These are phyloP conservation scores for Scedosporium boydii DNA, from an alignment of 2,329 filamentous ascomycete species.

Conservation along the genomic window DNA sequence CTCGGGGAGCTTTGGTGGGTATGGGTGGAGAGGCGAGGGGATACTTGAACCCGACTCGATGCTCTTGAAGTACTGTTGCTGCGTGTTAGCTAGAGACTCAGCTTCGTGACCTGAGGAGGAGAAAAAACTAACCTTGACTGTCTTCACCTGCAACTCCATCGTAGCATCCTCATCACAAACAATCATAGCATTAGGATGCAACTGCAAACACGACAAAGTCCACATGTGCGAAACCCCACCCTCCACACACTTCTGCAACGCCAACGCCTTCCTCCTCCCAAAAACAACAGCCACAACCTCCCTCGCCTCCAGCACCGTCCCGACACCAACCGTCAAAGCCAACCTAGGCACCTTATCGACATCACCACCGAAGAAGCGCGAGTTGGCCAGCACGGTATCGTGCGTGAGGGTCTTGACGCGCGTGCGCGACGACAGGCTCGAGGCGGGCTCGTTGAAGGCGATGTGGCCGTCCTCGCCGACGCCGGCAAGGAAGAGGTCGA, in stretches of 20 bases:
- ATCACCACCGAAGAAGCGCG: constrained; percentile 72
- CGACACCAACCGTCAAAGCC: constrained; percentile 76
- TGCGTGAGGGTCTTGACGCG: constrained; percentile 81
- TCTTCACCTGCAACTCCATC: constrained; percentile 63
- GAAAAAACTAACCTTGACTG: constrained; percentile 43
- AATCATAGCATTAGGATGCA: constrained; percentile 73
- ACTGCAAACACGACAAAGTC: constrained; percentile 72
- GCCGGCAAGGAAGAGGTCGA: constrained; percentile 77
- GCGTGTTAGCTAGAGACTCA: background rate
- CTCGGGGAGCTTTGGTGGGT: constrained; percentile 2
- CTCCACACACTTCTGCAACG: constrained; percentile 72
- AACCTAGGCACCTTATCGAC: constrained; percentile 66
- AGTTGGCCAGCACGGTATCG: constrained; percentile 80
- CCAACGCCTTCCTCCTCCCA: constrained; percentile 71
- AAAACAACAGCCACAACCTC: constrained; percentile 79
- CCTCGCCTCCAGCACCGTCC: constrained; percentile 70
- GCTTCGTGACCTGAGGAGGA: too few relatives aligned
- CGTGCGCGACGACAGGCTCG: constrained; percentile 66
- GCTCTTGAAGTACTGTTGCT: constrained; percentile 55
- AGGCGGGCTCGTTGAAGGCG: constrained; percentile 84
- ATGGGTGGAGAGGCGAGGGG: background rate
- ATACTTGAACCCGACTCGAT: constrained; percentile 38
- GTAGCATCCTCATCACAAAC: constrained; percentile 77
- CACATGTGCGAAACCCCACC: constrained; percentile 84
- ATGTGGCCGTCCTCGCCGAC: constrained; percentile 84